Evolutionary conservation across 192 early-diverging fungal genomes (phyloP).

Genomic region (Anaeromyces robustus): DNA sequence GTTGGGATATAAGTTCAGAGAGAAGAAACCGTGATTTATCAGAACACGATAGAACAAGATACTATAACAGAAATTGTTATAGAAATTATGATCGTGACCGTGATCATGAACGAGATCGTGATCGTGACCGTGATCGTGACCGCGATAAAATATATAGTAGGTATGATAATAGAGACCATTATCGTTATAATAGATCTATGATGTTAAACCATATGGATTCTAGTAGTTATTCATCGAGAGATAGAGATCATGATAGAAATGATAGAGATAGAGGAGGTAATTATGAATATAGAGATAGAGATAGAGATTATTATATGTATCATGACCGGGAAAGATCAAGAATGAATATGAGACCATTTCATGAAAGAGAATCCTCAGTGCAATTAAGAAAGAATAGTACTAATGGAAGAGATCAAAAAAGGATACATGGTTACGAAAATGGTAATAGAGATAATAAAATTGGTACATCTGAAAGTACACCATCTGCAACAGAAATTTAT

Average conservation of each 20-base stretch:
- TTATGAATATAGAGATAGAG: not conserved
- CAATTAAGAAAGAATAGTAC: not conserved
- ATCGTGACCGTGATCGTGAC: not conserved
- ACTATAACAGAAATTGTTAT: not conserved
- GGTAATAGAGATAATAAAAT: not conserved
- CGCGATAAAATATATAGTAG: not conserved
- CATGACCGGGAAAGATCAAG: not conserved
- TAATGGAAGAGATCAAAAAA: not conserved
- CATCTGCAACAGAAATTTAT: not conserved
- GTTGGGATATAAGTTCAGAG: not conserved
- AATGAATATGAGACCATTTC: not conserved
- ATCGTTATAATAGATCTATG: not conserved
- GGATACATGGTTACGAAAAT: not conserved
- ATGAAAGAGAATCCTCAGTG: not conserved
- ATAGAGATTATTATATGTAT: not conserved
- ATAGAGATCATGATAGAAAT: not conserved
- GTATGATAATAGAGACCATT: not conserved
- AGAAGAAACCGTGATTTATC: not conserved
- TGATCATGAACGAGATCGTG: not conserved
- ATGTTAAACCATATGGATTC: not conserved
- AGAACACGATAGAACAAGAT: not conserved
- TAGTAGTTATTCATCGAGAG: not conserved
- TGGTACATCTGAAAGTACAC: not conserved
- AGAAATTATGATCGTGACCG: not conserved
- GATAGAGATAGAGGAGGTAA: not conserved